Conservation (phyloP, 805 yeast genomes). For the Clavispora vitiphila region DNA sequence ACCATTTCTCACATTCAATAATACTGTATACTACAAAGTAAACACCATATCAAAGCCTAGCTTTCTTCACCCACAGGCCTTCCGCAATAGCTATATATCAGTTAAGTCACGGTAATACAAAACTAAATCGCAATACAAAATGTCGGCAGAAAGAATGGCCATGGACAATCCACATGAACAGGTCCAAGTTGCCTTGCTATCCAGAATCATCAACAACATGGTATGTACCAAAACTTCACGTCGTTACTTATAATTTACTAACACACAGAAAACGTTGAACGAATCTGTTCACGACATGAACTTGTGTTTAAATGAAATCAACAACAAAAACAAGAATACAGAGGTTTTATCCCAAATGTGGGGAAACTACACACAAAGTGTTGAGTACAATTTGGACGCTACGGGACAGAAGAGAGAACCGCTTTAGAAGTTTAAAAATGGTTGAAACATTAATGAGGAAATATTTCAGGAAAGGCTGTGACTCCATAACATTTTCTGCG, state of each 20-base stretch:
- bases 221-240: conserved; percentile 39
- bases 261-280: conserved; percentile 59
- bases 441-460: too few relatives aligned
- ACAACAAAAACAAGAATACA: conserved; percentile 60
- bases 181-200: conserved; percentile 67
- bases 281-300: conserved; percentile 65
- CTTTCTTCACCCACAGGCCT: background rate
- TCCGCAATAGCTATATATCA: too few relatives aligned
- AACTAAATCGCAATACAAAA: background rate
- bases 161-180: conserved; percentile 89
- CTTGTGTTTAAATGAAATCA: conserved; percentile 54
- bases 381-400: conserved; percentile 63
- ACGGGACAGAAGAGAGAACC: conserved; percentile 61
- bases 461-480: too few relatives aligned
- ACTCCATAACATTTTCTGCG: too few relatives aligned
- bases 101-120: too few relatives aligned
- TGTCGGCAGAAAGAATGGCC: background rate
- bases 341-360: conserved; percentile 74
- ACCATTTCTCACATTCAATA: too few relatives aligned
- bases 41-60: background rate
- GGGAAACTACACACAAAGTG: conserved; percentile 68
- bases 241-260: conserved; percentile 7
- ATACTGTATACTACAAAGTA: background rate
- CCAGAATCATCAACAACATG: conserved; percentile 72
- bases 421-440: too few relatives aligned